Base-by-base conservation (phyloP, 495 filamentous ascomycete species). In the Penicillium egyptiacum region DNA sequence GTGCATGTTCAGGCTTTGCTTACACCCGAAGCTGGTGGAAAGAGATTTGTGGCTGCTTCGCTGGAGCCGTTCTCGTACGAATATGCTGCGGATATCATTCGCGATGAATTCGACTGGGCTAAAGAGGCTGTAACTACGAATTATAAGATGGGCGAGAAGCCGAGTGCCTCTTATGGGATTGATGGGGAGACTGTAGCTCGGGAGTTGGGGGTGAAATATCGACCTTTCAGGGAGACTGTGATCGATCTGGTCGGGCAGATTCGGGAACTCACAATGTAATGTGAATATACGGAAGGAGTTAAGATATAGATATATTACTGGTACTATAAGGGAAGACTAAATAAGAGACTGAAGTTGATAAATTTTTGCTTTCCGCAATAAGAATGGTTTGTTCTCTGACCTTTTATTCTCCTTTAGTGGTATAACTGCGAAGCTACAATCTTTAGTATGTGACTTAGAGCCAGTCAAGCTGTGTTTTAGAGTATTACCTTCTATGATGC, bases 191-290 rank as follows among this genome's bases (percentile, higher is more conserved):
- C 71, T 11, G 76, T 67, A 7, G 66, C 63, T 10, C 61, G 58
- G 35, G 78, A 76, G 48, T 60, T 80, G 51, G 73, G 75, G 8
- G 45, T 77, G 8, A 46, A 19, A 33, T 80, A 77, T 55, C 63
- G 63, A 3, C 50, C 51, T 2, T 78, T 80, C 41, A 59, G 61
- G 52, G 68, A 79, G 50, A 78, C 71, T 3, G 75, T 80, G 4
- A 35, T 61, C 2, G 58, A 67, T 33, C 42, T 65, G 28, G 37
- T 56, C 16, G 30, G 31, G 8, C 63, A 66, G 44, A 49, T 93
- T 46, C 80, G 89, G 44, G 83, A 89, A 22, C 79, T 91, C 12
- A 76, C 90, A 17, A 89, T 86, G 8, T 91, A 87, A 87, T 79
- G 26, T 28, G 26, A 1, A 28, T 28, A 28, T 28, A 9, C 26